Base-by-base conservation (phyloP, 352 stramenopile genomes). In the Globisporangium orthogonon region DNA sequence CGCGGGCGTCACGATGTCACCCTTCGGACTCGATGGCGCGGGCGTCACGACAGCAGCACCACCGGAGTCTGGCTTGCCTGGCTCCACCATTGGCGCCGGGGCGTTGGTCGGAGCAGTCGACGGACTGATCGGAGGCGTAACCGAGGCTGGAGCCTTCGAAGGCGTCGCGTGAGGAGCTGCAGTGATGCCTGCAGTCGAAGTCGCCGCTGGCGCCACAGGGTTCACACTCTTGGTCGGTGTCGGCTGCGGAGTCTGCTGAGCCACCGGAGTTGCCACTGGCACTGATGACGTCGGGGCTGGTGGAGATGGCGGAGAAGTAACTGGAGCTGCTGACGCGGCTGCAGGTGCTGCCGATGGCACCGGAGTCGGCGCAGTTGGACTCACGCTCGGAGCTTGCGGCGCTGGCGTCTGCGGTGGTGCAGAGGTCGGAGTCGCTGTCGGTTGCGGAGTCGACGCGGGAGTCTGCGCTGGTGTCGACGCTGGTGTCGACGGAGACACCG, bases 71-170 rank as follows among this genome's bases (percentile, higher is more conserved):
- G 35, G 35, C 35, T 40, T 7, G 4, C 9, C 37, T 41, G 37
- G 11, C 23, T 51, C 47, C 9, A 30, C 49, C 15, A 37, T 29
- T 44, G 57, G 31, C 29, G 33, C 23, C 18, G 56, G 56, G n/a
- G 48, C 54, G 29, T 39, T 54, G 15, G 11, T 37, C 1, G 49
- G 30, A 44, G 43, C 52, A 47, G 35, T 7, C 4, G 43, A 11
- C 41, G 58, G 58, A 54, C 47, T 49, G 29, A 30, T 41, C 30
- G 60, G 41, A 14, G 52, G 50, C 2, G 40, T 28, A 15, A n/a
- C 9, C 3, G 39, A 35, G 23, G 4, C 13, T 5, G 43, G 15
- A 9, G 46, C 44, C 44, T 49, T 35, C 15, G 59, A 46, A 2
- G 59, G 29, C 7, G 44, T 60, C 15, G 52, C 7, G 28, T 50